Base-by-base conservation (phyloP, 441 rosid genomes). In the Gossypium aridum region DNA sequence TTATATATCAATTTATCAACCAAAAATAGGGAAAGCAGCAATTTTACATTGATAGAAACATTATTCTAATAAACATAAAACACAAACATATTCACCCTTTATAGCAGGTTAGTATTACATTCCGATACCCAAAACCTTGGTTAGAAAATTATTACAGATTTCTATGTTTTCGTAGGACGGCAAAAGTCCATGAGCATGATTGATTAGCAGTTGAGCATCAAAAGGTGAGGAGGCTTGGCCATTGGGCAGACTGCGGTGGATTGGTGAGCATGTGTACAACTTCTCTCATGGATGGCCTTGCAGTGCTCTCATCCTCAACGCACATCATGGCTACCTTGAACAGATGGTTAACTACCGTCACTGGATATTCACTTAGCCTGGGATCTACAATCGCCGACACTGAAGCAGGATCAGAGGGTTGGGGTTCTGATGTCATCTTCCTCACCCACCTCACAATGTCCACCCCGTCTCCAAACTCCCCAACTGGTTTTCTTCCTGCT, bases 401-500 rank as follows among this genome's bases (percentile, higher is more conserved):
- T 0, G 84, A 82, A 1, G 91, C 88, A 1, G 90, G 83, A 71
- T 92, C 87, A 0, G 94, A 84, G 4, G 94, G 93, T 80, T 88
- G 92, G 34, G 92, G 39, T 4, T 94, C 97, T 1, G 85, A 83
- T n/a, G 80, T 75, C 4, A 88, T 90, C 77, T 86, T 89, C 83
- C 85, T 84, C 14, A 92, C 94, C 98, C 98, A 94, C 80, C 91
- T 81, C 43, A 94, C 98, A 23, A 94, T 92, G 80, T 94, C 97
- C 70, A 92, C 97, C 16, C 97, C 97, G 8, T 92, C 98, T 7
- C 95, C 98, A 59, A 94, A 92, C 31, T 90, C 97, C 31, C 98
- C 97, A 25, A 94, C 97, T 0, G 98, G 97, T 85, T 79, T 89
- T 63, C 89, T 84, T 20, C 97, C 98, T 1, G 95, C 85, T 63